phyloP scores from a whole-genome alignment of 768 basidiomycete genomes.

The Lactarius vividus region DNA sequence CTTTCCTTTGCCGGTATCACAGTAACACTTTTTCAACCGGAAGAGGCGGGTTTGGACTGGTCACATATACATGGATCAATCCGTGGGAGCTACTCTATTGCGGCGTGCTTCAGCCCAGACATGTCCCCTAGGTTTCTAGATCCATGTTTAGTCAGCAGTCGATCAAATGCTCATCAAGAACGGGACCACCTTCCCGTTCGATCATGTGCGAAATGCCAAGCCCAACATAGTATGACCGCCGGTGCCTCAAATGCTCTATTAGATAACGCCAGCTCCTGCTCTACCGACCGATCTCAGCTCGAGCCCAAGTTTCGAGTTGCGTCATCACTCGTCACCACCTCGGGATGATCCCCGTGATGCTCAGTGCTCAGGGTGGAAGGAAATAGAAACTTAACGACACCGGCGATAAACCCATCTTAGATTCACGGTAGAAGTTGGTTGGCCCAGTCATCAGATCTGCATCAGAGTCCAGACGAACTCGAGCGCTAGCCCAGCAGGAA shows the following conservation, averaged over 20 bases:
- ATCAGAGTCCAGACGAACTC: too few relatives aligned
- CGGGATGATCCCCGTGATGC: too few relatives aligned
- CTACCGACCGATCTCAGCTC: background rate
- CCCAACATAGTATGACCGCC: too few relatives aligned
- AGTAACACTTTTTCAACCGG: background rate
- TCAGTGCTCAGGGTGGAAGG: too few relatives aligned
- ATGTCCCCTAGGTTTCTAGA: too few relatives aligned
- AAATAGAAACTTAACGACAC: background rate
- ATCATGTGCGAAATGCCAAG: too few relatives aligned
- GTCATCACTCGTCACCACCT: too few relatives aligned
- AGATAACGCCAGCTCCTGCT: background rate
- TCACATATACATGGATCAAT: constrained; percentile 38
- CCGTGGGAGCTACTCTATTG: constrained; percentile 42
- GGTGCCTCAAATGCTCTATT: background rate
- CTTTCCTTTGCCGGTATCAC: constrained; percentile 6
- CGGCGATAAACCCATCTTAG: background rate
- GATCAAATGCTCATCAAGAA: too few relatives aligned
- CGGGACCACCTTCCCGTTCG: too few relatives aligned
- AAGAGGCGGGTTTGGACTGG: background rate
- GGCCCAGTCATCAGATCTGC: too few relatives aligned
- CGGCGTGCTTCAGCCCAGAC: constrained; percentile 77
- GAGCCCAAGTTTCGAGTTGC: background rate
- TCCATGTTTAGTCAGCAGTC: too few relatives aligned
- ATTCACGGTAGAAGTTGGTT: background rate
- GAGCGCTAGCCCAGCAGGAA: too few relatives aligned